Conservation (phyloP, 108 stramenopile species). For the Mayamaea pseudoterrestris region DNA sequence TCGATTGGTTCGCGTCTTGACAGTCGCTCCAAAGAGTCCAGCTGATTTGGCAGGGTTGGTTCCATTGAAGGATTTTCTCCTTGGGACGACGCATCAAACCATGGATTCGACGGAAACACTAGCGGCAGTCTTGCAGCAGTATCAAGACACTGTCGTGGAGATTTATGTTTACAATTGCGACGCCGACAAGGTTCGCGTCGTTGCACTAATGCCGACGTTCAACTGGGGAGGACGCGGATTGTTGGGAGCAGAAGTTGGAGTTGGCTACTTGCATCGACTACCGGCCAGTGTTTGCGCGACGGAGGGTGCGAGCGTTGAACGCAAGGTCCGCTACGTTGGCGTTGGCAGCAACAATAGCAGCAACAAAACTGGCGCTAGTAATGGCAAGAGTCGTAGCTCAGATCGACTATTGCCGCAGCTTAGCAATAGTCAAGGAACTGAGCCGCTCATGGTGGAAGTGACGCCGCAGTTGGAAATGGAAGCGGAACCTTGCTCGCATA, state of each 20-base stretch:
- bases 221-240: conserved; percentile 80
- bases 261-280: conserved; percentile 85
- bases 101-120: conserved; percentile 46
- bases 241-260: conserved; percentile 88
- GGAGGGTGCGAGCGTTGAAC: conserved; percentile 49
- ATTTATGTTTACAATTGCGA: conserved; percentile 89
- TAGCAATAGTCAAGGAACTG: conserved; percentile 3
- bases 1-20: conserved; percentile 64
- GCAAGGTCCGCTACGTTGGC: conserved; percentile 34
- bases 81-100: conserved; percentile 55
- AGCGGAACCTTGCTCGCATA: conserved; percentile 18
- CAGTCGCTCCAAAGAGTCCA: conserved; percentile 49
- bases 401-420: not conserved
- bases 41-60: conserved; percentile 56
- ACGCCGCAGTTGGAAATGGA: conserved; percentile 76
- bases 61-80: conserved; percentile 48
- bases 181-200: conserved; percentile 82
- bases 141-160: conserved; percentile 78
- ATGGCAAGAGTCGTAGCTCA: conserved; percentile 1
- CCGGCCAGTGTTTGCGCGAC: conserved; percentile 56
- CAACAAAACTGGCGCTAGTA: not conserved
- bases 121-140: conserved; percentile 41
- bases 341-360: not conserved
- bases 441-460: conserved; percentile 14
- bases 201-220: conserved; percentile 74